Evolutionary conservation across 2,329 filamentous ascomycete genomes (phyloP).

Genomic region (Neonectria hederae): DNA sequence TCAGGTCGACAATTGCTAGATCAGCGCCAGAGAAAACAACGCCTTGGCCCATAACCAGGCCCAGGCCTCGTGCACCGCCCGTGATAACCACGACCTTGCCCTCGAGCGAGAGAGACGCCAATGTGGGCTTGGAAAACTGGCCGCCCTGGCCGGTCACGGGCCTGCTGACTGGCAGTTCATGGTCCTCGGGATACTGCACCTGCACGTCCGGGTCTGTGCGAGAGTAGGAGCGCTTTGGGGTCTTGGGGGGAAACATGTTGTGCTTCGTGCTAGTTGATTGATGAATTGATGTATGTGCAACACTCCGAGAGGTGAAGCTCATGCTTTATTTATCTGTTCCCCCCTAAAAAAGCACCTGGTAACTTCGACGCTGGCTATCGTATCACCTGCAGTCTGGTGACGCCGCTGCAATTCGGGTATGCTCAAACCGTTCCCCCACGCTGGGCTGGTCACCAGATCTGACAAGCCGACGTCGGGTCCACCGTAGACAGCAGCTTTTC

Average conservation of each 20-base stretch:
- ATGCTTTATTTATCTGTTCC: not conserved
- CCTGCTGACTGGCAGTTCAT: slow-evolving; percentile 73
- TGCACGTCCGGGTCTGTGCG: slow-evolving; percentile 82
- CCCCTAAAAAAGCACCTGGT: not conserved
- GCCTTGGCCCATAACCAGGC: slow-evolving; percentile 91
- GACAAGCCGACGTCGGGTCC: not conserved
- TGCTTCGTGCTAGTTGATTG: not conserved
- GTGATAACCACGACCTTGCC: slow-evolving; percentile 86
- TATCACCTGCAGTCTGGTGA: not conserved
- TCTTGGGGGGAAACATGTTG: not conserved
- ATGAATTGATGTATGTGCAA: not conserved
- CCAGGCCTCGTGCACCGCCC: slow-evolving; percentile 87
- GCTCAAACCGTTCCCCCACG: not conserved
- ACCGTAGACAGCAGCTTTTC: not conserved
- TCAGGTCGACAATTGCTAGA: slow-evolving; percentile 91
- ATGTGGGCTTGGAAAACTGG: slow-evolving; percentile 82
- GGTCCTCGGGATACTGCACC: slow-evolving; percentile 80
- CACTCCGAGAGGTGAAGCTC: not conserved
- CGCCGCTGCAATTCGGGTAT: not conserved
- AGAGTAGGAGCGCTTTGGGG: slow-evolving; percentile 60
- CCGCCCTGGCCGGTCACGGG: slow-evolving; percentile 81
- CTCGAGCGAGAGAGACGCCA: slow-evolving; percentile 86
- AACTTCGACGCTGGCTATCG: not conserved
- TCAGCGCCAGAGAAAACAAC: slow-evolving; percentile 88
- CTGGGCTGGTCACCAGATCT: not conserved